phyloP scores from a whole-genome alignment of 2,329 filamentous ascomycete genomes.

The Alternaria hordeiaustralica region DNA sequence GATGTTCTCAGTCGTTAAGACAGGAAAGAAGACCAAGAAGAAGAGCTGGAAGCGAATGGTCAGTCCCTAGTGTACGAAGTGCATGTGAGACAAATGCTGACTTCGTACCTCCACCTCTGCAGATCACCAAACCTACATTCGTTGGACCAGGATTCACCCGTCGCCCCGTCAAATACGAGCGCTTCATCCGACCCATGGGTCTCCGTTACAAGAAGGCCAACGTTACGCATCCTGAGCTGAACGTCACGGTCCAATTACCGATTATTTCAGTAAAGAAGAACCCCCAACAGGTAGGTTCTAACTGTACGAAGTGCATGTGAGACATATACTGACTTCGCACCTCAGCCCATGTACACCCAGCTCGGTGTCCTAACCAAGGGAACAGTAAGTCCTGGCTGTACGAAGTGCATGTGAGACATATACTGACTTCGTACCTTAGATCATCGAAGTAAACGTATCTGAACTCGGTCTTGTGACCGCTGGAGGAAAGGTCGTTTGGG shows the following conservation, averaged over 20 bases:
- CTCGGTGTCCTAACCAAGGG: conserved; percentile 73
- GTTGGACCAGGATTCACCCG: conserved; percentile 90
- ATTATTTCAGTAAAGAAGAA: conserved; percentile 77
- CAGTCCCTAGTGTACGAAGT: too few relatives aligned
- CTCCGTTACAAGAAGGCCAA: conserved; percentile 80
- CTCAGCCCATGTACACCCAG: conserved; percentile 82
- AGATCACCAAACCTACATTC: conserved; percentile 81
- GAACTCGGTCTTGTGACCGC: conserved; percentile 92
- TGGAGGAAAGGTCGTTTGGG: conserved; percentile 72
- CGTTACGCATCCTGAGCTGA: conserved; percentile 76
- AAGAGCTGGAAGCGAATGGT: conserved; percentile 75
- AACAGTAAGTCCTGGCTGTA: conserved; percentile 11
- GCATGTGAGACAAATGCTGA: too few relatives aligned
- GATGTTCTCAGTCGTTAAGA: conserved; percentile 95
- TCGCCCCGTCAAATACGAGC: conserved; percentile 77
- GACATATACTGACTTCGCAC: not conserved
- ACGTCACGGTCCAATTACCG: conserved; percentile 82
- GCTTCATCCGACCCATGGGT: conserved; percentile 61
- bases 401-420: too few relatives aligned
- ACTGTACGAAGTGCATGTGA: not conserved
- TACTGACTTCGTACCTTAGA: not conserved
- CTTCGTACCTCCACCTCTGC: too few relatives aligned
- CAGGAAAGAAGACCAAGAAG: conserved; percentile 83
- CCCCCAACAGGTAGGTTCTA: conserved; percentile 64
- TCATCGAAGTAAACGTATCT: conserved; percentile 87